A percentile compares a stretch with the other conserved stretches of the same genome.
These are phyloP conservation scores for Coemansia sp. DNA, from an alignment of 192 early-diverging fungal species.

Conservation along the genomic window DNA sequence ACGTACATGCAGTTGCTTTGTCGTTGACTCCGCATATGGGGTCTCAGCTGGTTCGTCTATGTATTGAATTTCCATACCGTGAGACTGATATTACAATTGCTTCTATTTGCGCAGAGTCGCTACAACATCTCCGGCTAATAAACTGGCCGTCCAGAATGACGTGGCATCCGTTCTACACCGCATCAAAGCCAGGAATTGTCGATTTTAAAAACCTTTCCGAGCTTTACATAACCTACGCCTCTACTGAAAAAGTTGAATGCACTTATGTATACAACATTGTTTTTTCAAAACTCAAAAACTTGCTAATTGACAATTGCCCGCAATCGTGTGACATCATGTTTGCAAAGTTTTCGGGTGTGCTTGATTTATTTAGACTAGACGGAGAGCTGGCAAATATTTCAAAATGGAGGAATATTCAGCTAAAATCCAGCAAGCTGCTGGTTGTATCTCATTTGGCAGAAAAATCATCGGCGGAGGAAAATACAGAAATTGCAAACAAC, in stretches of 20 bases:
- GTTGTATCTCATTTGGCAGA: slow-evolving; percentile 1
- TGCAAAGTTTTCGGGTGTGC: neutral
- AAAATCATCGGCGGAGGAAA: neutral
- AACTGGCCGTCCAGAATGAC: neutral
- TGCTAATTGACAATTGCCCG: neutral
- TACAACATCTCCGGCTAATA: neutral
- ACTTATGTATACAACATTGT: neutral
- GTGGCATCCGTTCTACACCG: neutral
- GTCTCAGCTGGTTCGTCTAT: neutral
- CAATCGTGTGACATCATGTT: neutral
- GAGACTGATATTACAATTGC: neutral
- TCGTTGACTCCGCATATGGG: neutral
- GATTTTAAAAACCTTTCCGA: neutral
- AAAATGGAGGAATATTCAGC: neutral
- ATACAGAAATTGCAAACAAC: neutral
- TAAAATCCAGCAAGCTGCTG: neutral
- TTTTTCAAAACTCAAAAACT: neutral
- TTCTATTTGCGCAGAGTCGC: neutral
- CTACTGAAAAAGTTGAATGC: neutral
- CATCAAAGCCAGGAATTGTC: neutral
- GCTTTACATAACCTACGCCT: neutral
- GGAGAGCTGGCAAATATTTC: neutral
- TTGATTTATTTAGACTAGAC: neutral
- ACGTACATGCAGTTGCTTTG: neutral
- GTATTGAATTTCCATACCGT: neutral